Evolutionary conservation across 805 yeast species (phyloP), one percentile per base, ranked within the genome.

Genomic region (Teunomyces pallodes): DNA sequence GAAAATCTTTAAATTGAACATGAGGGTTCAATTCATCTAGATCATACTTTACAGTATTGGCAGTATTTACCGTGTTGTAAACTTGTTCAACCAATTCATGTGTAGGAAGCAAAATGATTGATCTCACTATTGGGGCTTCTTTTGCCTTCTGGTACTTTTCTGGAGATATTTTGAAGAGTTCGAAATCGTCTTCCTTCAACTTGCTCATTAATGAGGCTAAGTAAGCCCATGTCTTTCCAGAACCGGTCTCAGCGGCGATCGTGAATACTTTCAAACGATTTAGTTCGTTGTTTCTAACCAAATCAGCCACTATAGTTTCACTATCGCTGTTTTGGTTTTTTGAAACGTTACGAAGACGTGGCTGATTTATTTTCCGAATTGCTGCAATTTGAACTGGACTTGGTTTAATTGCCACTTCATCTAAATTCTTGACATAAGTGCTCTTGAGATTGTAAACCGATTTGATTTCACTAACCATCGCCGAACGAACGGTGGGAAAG

Each of bases 141-240:
- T 60, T 60, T 1, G 64, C 55, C 7, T 60, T 60, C 10, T 47
- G 55, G 54, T 60, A 70, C 26, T 47, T 50, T 2, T 26, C 53
- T 9, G 51, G 48, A 9, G 58, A 55, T 13, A 46, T 50, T 16
- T 54, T 53, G 51, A 59, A 69, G 2, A 57, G 42, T 6, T 56
- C 57, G 9, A 64, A 49, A 48, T 84, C 83, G 44, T 79, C 81
- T 49, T 84, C 83, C 50, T 82, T 79, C 53, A 91, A 65, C 53
- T 80, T 81, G 42, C 89, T 86, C 33, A 91, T 53, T 31, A 92
- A 53, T 0, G 96, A 91, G 0, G 87, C 82, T 51, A 94, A 61
- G 60, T 91, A 92, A 0, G 97, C 90, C 83, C 96, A 83, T 0
- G 99, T 92, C 62, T 92, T 92, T 7, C 99, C 99, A 0, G 96